Percentiles rank a stretch among this genome's conserved stretches.
phyloP scores from a whole-genome alignment of 768 basidiomycete genomes.

The Leucogyrophana mollusca region DNA sequence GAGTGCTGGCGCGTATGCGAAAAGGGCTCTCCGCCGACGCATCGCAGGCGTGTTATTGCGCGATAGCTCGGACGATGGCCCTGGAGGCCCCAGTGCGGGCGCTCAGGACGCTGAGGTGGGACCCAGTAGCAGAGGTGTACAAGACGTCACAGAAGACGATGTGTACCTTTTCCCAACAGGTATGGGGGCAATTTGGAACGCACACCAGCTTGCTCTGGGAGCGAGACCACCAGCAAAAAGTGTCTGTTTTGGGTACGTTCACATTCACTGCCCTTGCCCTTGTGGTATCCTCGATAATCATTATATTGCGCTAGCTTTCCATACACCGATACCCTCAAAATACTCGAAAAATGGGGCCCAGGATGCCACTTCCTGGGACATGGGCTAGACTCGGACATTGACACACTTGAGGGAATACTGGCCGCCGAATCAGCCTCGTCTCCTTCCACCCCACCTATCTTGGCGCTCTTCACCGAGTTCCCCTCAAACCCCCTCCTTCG shows the following conservation, averaged over 20 bases:
- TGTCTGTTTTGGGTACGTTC: conserved; percentile 88
- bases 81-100: conserved; percentile 40
- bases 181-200: conserved; percentile 94
- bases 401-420: conserved; percentile 66
- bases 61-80: conserved; percentile 41
- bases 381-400: conserved; percentile 75
- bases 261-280: neutral
- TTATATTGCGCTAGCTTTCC: conserved; percentile 63
- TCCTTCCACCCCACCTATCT: conserved; percentile 53
- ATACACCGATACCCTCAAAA: conserved; percentile 93
- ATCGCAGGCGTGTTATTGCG: conserved; percentile 83
- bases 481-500: conserved; percentile 93
- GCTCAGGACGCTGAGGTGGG: conserved; percentile 47
- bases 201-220: conserved; percentile 67
- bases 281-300: neutral
- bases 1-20: conserved; percentile 72
- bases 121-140: conserved; percentile 67
- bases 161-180: conserved; percentile 87
- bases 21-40: conserved; percentile 81
- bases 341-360: conserved; percentile 94
- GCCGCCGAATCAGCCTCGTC: conserved; percentile 38
- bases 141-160: conserved; percentile 75
- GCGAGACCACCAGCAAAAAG: conserved; percentile 67
- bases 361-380: conserved; percentile 88
- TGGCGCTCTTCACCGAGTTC: conserved; percentile 90